Conservation (phyloP, 305 asterid genomes). For the Fraxinus floribunda region DNA sequence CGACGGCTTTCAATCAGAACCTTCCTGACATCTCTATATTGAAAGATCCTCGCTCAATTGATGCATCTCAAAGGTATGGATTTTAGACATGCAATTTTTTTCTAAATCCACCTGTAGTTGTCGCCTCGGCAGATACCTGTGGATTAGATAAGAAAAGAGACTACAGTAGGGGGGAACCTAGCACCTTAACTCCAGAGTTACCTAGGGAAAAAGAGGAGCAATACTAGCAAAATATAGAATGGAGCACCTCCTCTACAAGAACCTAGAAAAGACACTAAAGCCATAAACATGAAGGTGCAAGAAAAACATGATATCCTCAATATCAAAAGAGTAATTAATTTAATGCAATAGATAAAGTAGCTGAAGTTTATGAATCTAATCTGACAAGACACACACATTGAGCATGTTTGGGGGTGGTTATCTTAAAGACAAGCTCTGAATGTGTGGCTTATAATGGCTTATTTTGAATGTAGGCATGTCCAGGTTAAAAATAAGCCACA, state of each 20-base stretch:
- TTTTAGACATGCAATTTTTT: not conserved
- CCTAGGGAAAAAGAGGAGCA: not conserved
- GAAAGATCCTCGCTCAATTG: conserved; percentile 9
- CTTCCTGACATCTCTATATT: not conserved
- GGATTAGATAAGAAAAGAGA: not conserved
- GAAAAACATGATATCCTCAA: not conserved
- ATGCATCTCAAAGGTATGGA: conserved; percentile 10
- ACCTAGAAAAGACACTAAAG: not conserved
- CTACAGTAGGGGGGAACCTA: not conserved
- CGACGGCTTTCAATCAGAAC: not conserved
- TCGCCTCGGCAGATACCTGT: not conserved
- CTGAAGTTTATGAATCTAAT: not conserved
- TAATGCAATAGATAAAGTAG: not conserved
- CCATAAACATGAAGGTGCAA: conserved; percentile 3
- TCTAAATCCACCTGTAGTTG: not conserved
- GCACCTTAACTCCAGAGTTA: not conserved
- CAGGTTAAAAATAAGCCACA: not conserved
- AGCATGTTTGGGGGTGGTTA: not conserved
- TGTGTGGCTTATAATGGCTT: not conserved
- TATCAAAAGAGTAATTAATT: not conserved
- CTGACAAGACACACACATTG: not conserved
- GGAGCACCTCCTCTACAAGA: not conserved
- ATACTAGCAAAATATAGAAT: not conserved
- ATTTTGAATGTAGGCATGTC: not conserved
- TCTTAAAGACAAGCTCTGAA: not conserved